A percentile compares a stretch with the other conserved stretches of the same genome.
These are phyloP conservation scores for Medicago lupulina DNA, from an alignment of 306 rosid genomes.

Conservation along the genomic window DNA sequence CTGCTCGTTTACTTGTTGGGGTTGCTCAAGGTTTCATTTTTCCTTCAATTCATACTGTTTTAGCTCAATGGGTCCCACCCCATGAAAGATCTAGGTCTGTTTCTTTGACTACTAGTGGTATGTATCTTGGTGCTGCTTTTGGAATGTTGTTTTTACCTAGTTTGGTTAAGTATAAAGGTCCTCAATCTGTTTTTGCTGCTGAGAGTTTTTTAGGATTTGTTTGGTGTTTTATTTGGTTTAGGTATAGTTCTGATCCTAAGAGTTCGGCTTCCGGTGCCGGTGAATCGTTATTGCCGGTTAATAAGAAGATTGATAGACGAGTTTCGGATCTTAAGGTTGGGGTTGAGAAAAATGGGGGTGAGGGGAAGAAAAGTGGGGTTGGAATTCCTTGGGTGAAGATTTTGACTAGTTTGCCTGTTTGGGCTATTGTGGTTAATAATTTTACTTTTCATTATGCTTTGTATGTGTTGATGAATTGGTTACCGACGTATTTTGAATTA, in stretches of 20 bases:
- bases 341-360: background rate
- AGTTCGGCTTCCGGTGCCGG: slow-evolving; percentile 85
- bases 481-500: slow-evolving; percentile 91
- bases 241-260: slow-evolving; percentile 81
- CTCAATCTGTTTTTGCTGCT: slow-evolving; percentile 81
- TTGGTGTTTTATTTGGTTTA: slow-evolving; percentile 91
- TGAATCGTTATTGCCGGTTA: slow-evolving; percentile 67
- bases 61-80: slow-evolving; percentile 99
- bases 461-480: slow-evolving; percentile 97
- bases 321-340: background rate
- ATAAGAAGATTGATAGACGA: slow-evolving; percentile 56
- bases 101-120: slow-evolving; percentile 92
- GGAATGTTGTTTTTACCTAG: slow-evolving; percentile 91
- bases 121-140: slow-evolving; percentile 90
- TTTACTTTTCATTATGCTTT: slow-evolving; percentile 96
- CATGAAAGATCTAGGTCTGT: slow-evolving; percentile 96
- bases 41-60: slow-evolving; percentile 94
- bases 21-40: slow-evolving; percentile 94
- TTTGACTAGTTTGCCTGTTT: slow-evolving; percentile 79
- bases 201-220: slow-evolving; percentile 80
- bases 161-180: slow-evolving; percentile 81
- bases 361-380: background rate
- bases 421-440: slow-evolving; percentile 97
- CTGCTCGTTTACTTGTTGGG: slow-evolving; percentile 92
- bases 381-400: slow-evolving; percentile 86